phyloP scores from a whole-genome alignment of 2,329 filamentous ascomycete genomes.

The Ascomycota sp. region DNA sequence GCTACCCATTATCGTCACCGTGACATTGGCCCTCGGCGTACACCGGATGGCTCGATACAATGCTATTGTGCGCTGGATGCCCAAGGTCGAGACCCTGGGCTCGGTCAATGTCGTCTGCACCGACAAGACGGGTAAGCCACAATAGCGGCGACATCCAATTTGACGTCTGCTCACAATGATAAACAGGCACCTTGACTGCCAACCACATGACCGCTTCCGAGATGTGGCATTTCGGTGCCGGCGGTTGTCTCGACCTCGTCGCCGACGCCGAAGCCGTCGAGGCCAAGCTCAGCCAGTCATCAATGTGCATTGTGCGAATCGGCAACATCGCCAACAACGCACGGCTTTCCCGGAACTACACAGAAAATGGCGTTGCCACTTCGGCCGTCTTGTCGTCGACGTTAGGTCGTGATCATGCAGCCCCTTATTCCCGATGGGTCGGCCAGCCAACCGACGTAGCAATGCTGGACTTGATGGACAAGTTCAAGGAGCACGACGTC shows the following conservation, averaged over 20 bases:
- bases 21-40: constrained; percentile 84
- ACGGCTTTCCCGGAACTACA: constrained; percentile 51
- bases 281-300: constrained; percentile 47
- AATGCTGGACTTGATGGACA: constrained; percentile 82
- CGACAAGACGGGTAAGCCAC: constrained; percentile 62
- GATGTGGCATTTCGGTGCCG: constrained; percentile 78
- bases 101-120: constrained; percentile 99
- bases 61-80: constrained; percentile 86
- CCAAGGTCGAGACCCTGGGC: constrained; percentile 90
- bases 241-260: constrained; percentile 28
- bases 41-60: constrained; percentile 90
- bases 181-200: constrained; percentile 64
- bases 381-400: constrained; percentile 69
- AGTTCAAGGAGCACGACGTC: constrained; percentile 78
- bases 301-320: constrained; percentile 65
- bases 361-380: constrained; percentile 49
- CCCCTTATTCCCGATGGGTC: constrained; percentile 69
- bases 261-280: constrained; percentile 33
- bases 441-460: constrained; percentile 95
- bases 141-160: background rate
- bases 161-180: background rate
- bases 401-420: constrained; percentile 36
- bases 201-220: constrained; percentile 98
- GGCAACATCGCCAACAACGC: constrained; percentile 96
- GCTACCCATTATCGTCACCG: constrained; percentile 92